phyloP scores from a whole-genome alignment of 169 alveolate species.

The Cryptosporidium muris region DNA sequence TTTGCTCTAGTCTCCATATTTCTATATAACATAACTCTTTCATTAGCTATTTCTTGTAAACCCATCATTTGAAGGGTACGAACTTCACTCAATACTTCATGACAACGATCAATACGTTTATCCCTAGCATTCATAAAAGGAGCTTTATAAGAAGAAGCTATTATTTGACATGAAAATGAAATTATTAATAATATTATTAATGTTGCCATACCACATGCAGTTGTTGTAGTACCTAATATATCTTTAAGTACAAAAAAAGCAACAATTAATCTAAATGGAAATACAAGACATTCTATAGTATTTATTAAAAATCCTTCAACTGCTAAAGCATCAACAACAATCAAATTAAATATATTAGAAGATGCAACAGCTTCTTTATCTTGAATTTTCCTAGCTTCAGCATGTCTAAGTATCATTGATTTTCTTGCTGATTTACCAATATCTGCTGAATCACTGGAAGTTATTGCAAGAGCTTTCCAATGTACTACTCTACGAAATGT shows the following conservation, averaged over 20 bases:
- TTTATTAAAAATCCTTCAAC: constrained; percentile 67
- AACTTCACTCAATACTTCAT: constrained; percentile 57
- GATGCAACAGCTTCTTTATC: constrained; percentile 69
- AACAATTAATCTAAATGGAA: constrained; percentile 49
- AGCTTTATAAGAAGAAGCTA: constrained; percentile 63
- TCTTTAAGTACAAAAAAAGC: constrained; percentile 63
- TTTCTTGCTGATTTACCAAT: constrained; percentile 65
- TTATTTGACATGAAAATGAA: constrained; percentile 51
- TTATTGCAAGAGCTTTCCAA: constrained; percentile 57
- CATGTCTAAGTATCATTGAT: constrained; percentile 48
- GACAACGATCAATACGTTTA: constrained; percentile 58
- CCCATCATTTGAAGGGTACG: constrained; percentile 70
- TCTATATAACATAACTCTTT: constrained; percentile 48
- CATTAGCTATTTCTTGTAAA: constrained; percentile 42
- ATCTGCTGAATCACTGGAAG: constrained; percentile 13
- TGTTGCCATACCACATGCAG: constrained; percentile 28
- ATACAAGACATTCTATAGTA: constrained; percentile 52
- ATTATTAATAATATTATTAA: constrained; percentile 26
- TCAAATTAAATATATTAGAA: constrained; percentile 53
- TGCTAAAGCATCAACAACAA: constrained; percentile 58
- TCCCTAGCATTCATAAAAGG: constrained; percentile 67
- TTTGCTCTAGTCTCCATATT: constrained; percentile 54
- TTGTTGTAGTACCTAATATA: constrained; percentile 42
- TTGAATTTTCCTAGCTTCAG: constrained; percentile 58
- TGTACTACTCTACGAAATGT: constrained; percentile 64